Percentiles rank a stretch among this genome's conserved stretches.
Evolutionary conservation across 179 eudicot genomes (phyloP).

Genomic region (Beta corolliflora): DNA sequence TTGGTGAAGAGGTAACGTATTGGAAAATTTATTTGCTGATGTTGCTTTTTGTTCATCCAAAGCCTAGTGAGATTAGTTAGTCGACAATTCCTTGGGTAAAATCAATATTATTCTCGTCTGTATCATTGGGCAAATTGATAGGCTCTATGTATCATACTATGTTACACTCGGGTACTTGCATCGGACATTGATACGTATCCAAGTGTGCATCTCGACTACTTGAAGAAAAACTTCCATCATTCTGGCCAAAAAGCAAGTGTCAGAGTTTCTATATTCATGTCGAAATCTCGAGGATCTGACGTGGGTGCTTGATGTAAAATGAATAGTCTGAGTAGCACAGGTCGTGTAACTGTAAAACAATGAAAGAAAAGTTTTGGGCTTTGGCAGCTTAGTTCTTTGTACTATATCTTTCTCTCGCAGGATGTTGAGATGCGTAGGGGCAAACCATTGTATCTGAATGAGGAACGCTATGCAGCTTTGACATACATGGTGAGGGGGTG

Average conservation of each 20-base stretch:
- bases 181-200: no score
- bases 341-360: background rate
- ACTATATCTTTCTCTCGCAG: constrained; percentile 41
- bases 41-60: background rate
- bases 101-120: background rate
- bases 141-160: background rate
- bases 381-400: background rate
- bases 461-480: constrained; percentile 92
- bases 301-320: no score
- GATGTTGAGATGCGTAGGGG: constrained; percentile 83
- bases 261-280: no score
- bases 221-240: no score
- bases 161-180: no score
- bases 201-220: no score
- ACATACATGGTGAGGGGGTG: constrained; percentile 71
- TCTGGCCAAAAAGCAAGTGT: no score
- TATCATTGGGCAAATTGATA: background rate
- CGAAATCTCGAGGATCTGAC: no score
- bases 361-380: background rate
- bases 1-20: constrained; percentile 88
- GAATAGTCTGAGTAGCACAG: no score
- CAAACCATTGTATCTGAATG: constrained; percentile 80
- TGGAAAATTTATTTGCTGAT: background rate
- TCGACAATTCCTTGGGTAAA: background rate
- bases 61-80: background rate